Evolutionary conservation across 306 rosid species (phyloP), one percentile per base, ranked within the genome.

Genomic region (Prunus mira): DNA sequence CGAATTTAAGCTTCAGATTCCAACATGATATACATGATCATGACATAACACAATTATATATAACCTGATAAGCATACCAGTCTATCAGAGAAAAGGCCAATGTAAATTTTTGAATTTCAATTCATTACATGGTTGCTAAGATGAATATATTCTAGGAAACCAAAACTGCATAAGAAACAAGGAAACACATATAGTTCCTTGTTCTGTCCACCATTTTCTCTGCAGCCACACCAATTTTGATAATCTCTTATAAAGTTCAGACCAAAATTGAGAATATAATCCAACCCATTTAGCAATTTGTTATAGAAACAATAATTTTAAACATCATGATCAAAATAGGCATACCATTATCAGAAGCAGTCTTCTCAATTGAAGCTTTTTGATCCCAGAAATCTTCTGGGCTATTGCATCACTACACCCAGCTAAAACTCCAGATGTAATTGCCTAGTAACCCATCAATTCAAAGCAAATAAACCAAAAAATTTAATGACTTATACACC

Each of bases 361-460:
- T 83, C 98, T 89, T 86, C 87, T 90, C 6, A 94, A 46, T 68
- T 94, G 98, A 85, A 94, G 91, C 82, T 87, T 94, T 78, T 87
- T 94, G 46, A 89, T 80, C 76, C 98, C 98, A 82, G 97, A 71
- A 78, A 94, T 78, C 85, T 94, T 94, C 84, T 94, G 98, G 58
- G 98, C 98, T 34, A 89, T 73, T 28, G 84, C 87, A 81, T 94
- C 97, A 72, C 93, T 91, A 60, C 84, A 80, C 57, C 98, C 98
- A 78, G 88, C 91, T 73, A 94, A 78, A 86, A 88, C 86, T 76
- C 93, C 88, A 15, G 98, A 83, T 38, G 98, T 94, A 84, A 91
- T 87, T 18, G 98, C 98, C 98, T 94, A 69, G n/a, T 14, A 75
- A 67, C 43, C 77, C 77, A 73, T 78, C 54, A 60, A 71, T 34